Percentiles rank a stretch among this genome's conserved stretches.
phyloP scores from a whole-genome alignment of 2,329 filamentous ascomycete genomes.

The Hymenoscyphus albidus region DNA sequence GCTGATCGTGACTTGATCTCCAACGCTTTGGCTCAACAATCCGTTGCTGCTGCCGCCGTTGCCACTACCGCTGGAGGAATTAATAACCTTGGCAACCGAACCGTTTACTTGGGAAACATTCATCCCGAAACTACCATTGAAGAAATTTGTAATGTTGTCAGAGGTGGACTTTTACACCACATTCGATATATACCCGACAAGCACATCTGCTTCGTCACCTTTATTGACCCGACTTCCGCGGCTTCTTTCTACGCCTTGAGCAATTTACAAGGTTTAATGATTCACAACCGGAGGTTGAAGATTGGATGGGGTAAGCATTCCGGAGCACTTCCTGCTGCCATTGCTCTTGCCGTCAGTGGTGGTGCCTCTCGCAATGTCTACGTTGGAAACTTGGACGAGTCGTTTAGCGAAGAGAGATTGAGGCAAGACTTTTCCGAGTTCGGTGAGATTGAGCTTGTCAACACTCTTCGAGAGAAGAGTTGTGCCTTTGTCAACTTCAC shows the following conservation, averaged over 20 bases:
- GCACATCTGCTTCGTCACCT: slow-evolving; percentile 99
- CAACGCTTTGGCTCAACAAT: slow-evolving; percentile 93
- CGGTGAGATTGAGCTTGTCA: slow-evolving; percentile 96
- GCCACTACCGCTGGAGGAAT: slow-evolving; percentile 95
- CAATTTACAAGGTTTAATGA: slow-evolving; percentile 97
- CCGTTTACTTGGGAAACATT: slow-evolving; percentile 97
- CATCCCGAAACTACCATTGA: slow-evolving; percentile 98
- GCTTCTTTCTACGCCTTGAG: slow-evolving; percentile 97
- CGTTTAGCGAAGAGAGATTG: slow-evolving; percentile 93
- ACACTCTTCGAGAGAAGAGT: slow-evolving; percentile 95
- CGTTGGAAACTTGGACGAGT: slow-evolving; percentile 94
- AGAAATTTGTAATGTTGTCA: slow-evolving; percentile 98
- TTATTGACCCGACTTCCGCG: slow-evolving; percentile 96
- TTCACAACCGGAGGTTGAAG: slow-evolving; percentile 95
- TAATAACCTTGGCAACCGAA: slow-evolving; percentile 95
- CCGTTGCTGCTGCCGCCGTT: slow-evolving; percentile 91
- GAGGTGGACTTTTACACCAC: slow-evolving; percentile 91
- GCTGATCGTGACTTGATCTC: slow-evolving; percentile 96
- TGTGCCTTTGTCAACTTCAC: slow-evolving; percentile 99
- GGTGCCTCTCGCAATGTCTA: slow-evolving; percentile 98
- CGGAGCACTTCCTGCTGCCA: slow-evolving; percentile 89
- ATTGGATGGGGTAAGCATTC: slow-evolving; percentile 99
- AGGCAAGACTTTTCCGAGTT: slow-evolving; percentile 96
- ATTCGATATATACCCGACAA: slow-evolving; percentile 99
- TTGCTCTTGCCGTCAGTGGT: slow-evolving; percentile 91